Percentiles rank a stretch among this genome's conserved stretches.
These are phyloP conservation scores for Tetrahymena malaccensis DNA, from an alignment of 73 alveolate species.

Conservation along the genomic window DNA sequence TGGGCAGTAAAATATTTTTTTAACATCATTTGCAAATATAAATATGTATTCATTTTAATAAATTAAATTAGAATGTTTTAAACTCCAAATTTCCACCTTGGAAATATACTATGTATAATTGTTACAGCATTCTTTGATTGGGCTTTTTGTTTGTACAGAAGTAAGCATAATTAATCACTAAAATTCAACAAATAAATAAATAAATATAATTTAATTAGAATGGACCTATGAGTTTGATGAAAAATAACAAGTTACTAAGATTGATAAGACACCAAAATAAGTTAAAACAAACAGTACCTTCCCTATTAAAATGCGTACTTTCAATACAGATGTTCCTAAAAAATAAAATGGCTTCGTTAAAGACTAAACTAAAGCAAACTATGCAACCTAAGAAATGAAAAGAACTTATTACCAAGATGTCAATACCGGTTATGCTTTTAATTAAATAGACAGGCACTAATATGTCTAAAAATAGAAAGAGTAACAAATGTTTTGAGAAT, in stretches of 20 bases:
- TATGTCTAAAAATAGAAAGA: background rate
- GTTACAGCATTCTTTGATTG: slow-evolving; percentile 5
- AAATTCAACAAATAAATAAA: background rate
- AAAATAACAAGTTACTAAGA: background rate
- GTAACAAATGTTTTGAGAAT: background rate
- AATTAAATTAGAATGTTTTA: slow-evolving; percentile 1
- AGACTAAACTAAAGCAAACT: background rate
- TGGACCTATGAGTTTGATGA: background rate
- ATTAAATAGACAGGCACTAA: background rate
- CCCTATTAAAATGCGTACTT: background rate
- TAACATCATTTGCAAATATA: background rate
- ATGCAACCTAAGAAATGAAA: background rate
- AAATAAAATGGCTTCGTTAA: background rate
- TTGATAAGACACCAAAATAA: background rate
- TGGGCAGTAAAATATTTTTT: background rate
- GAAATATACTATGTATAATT: slow-evolving; percentile 15
- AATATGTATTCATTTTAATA: background rate
- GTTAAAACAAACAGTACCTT: background rate
- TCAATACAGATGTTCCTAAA: background rate
- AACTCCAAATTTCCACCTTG: slow-evolving; percentile 33
- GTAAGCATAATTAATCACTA: background rate
- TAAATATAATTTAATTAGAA: background rate
- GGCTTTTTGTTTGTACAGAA: background rate
- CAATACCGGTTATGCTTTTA: background rate
- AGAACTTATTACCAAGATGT: background rate